Percentiles rank a stretch among this genome's conserved stretches.
Evolutionary conservation across 306 rosid species (phyloP).

Genomic region (Cajanus cajan): DNA sequence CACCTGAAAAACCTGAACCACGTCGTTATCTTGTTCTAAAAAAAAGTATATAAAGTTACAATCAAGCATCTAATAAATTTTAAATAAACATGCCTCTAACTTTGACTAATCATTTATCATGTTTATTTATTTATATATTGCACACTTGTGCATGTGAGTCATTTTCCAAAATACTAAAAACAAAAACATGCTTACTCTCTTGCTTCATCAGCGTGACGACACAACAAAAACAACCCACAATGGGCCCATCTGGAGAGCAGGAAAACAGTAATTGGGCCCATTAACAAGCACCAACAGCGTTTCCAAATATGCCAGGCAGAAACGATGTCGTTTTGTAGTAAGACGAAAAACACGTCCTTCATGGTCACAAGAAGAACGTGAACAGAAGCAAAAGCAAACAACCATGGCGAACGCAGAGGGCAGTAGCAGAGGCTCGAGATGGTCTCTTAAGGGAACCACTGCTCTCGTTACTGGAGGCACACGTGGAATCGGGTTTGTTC

Average conservation of each 20-base stretch:
- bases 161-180: not conserved
- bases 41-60: not conserved
- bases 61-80: not conserved
- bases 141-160: not conserved
- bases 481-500: conserved; percentile 76
- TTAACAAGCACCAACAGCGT: not conserved
- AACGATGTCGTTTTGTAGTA: not conserved
- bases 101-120: not conserved
- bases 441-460: conserved; percentile 71
- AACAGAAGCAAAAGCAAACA: not conserved
- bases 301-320: too few relatives aligned
- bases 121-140: not conserved
- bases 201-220: not conserved
- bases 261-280: not conserved
- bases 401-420: conserved; percentile 51
- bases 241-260: not conserved
- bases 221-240: not conserved
- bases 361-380: not conserved
- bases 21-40: not conserved
- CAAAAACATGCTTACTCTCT: not conserved
- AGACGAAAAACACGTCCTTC: not conserved
- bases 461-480: conserved; percentile 96
- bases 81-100: not conserved
- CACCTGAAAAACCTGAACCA: not conserved
- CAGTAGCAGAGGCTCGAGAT: conserved; percentile 45